Evolutionary conservation across 768 basidiomycete genomes (phyloP).

Genomic region (Amanita polypyramis): DNA sequence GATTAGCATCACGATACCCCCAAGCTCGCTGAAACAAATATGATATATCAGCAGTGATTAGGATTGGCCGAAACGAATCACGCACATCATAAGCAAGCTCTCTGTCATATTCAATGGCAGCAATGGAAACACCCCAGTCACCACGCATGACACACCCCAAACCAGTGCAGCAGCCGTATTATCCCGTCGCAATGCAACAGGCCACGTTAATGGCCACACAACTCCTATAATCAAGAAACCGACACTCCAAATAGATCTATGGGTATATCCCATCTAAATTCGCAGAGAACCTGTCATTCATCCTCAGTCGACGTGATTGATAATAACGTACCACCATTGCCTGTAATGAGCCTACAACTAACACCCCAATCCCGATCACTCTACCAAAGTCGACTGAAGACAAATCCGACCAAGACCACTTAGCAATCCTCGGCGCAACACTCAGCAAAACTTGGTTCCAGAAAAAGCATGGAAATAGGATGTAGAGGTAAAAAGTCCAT

Average conservation of each 20-base stretch:
- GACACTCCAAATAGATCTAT: constrained; percentile 63
- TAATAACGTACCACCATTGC: constrained; percentile 59
- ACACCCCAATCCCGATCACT: constrained; percentile 5
- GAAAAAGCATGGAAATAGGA: constrained; percentile 68
- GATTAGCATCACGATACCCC: constrained; percentile 35
- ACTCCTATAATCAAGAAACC: constrained; percentile 51
- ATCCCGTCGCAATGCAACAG: constrained; percentile 18
- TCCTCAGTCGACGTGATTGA: background rate
- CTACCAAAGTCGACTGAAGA: constrained; percentile 3
- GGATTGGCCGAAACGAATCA: constrained; percentile 3
- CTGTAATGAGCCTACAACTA: constrained; percentile 37
- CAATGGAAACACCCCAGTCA: constrained; percentile 59
- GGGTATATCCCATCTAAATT: constrained; percentile 55
- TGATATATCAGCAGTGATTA: background rate
- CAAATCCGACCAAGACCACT: constrained; percentile 4
- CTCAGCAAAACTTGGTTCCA: constrained; percentile 47
- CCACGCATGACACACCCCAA: constrained; percentile 43
- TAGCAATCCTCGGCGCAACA: constrained; percentile 10
- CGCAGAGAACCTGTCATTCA: background rate
- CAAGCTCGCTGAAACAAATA: constrained; percentile 25
- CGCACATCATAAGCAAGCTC: constrained; percentile 49
- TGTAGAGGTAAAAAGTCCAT: constrained; percentile 67
- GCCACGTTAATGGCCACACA: constrained; percentile 59
- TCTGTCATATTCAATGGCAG: constrained; percentile 67
- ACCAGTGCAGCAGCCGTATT: constrained; percentile 16